Evolutionary conservation across 2,329 filamentous ascomycete species (phyloP).

Genomic region (Alternaria sp.): DNA sequence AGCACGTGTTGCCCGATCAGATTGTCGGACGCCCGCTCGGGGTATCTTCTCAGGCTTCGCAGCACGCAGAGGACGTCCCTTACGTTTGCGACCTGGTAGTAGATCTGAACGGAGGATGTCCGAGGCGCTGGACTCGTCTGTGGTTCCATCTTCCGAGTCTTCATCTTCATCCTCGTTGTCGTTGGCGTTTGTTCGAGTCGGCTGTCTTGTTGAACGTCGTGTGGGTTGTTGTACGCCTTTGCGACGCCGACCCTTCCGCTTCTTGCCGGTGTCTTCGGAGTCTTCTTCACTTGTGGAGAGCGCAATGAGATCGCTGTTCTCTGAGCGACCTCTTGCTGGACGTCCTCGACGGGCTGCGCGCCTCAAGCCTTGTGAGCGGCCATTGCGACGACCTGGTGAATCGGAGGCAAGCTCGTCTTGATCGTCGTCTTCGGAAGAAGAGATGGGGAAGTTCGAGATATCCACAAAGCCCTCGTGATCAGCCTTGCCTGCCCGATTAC

Average conservation of each 20-base stretch:
- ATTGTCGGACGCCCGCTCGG: constrained; percentile 49
- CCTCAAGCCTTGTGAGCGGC: constrained; percentile 16
- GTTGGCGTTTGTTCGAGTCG: constrained; percentile 13
- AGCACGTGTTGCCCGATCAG: constrained; percentile 54
- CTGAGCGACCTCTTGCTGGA: constrained; percentile 23
- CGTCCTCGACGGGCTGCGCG: constrained; percentile 10
- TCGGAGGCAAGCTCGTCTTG: constrained; percentile 19
- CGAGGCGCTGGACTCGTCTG: constrained; percentile 35
- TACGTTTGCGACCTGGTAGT: constrained; percentile 47
- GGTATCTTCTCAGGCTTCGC: constrained; percentile 23
- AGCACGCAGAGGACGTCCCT: constrained; percentile 26
- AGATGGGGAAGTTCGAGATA: constrained; percentile 35
- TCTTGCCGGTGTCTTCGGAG: constrained; percentile 12
- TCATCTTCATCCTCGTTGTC: constrained; percentile 30
- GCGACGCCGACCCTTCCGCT: constrained; percentile 22
- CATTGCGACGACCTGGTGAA: constrained; percentile 19
- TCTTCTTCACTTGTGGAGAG: constrained; percentile 33
- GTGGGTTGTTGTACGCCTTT: constrained; percentile 29
- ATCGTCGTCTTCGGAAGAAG: constrained; percentile 39
- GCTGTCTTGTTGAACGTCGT: constrained; percentile 38
- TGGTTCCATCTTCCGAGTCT: constrained; percentile 37
- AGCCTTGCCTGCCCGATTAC: constrained; percentile 19
- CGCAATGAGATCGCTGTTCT: constrained; percentile 15
- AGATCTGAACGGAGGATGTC: constrained; percentile 53
- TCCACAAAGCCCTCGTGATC: constrained; percentile 35